A percentile compares a stretch with the other conserved stretches of the same genome.
phyloP scores from a whole-genome alignment of 1,139 yeast genomes.

The Candida tunisiensis region DNA sequence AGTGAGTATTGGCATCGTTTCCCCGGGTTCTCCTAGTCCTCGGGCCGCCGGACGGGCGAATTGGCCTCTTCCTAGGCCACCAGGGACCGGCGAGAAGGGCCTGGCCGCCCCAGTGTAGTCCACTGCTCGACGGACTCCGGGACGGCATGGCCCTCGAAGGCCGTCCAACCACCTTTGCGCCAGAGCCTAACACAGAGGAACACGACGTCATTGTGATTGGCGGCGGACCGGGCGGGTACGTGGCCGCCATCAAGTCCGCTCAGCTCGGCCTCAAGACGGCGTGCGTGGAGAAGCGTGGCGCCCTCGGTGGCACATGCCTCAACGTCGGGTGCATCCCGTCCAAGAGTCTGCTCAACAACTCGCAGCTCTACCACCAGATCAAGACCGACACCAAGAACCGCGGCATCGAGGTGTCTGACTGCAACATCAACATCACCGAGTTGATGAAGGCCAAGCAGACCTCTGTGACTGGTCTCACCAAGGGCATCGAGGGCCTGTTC shows the following conservation, averaged over 20 bases:
- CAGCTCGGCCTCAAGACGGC: constrained; percentile 91
- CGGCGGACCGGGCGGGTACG: constrained; percentile 99
- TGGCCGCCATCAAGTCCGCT: constrained; percentile 98
- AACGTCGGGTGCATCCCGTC: constrained; percentile 99
- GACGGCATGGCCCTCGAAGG: too few relatives aligned
- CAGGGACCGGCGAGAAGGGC: too few relatives aligned
- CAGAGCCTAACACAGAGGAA: constrained; percentile 25
- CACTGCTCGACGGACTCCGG: too few relatives aligned
- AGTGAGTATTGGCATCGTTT: too few relatives aligned
- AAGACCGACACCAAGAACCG: constrained; percentile 69
- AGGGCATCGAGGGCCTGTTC: constrained; percentile 88
- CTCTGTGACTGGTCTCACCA: constrained; percentile 76
- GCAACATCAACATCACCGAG: constrained; percentile 53
- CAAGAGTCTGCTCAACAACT: constrained; percentile 85
- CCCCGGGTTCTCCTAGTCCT: too few relatives aligned
- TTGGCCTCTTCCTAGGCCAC: too few relatives aligned
- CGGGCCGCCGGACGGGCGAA: too few relatives aligned
- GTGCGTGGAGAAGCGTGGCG: constrained; percentile 92
- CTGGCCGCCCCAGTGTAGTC: too few relatives aligned
- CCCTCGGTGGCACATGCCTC: constrained; percentile 94
- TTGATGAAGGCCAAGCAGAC: constrained; percentile 89
- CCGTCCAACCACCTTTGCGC: too few relatives aligned
- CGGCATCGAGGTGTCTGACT: constrained; percentile 77
- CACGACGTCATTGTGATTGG: constrained; percentile 93
- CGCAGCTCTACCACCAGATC: constrained; percentile 83